A percentile compares a stretch with the other conserved stretches of the same genome.
These are phyloP conservation scores for Ostreobium quekettii DNA, from an alignment of 139 green algal species.

Conservation along the genomic window DNA sequence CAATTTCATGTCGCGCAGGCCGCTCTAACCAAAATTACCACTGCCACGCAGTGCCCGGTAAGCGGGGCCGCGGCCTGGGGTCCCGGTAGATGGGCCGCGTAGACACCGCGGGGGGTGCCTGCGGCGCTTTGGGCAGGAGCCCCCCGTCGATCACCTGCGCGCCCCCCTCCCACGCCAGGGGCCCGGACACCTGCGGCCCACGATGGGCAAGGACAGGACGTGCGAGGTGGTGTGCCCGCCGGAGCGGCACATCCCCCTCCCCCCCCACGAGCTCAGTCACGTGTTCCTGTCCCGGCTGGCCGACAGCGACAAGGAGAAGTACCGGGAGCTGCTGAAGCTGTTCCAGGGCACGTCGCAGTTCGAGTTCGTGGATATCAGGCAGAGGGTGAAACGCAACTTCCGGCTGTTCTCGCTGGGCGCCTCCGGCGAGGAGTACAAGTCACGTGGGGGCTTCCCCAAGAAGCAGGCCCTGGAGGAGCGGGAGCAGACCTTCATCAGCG, in stretches of 20 bases:
- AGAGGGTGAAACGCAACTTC: slow-evolving; percentile 40
- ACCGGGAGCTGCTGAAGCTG: slow-evolving; percentile 27
- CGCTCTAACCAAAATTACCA: no score
- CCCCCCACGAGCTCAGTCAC: slow-evolving; percentile 26
- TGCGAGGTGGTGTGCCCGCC: slow-evolving; percentile 17
- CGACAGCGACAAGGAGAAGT: slow-evolving; percentile 10
- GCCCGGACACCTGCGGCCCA: no score
- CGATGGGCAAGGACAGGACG: no score
- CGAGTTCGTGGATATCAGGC: slow-evolving; percentile 37
- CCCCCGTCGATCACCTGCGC: no score
- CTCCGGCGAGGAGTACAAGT: slow-evolving; percentile 30
- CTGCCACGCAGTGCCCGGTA: no score
- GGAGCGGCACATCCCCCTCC: slow-evolving; percentile 26
- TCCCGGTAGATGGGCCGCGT: no score
- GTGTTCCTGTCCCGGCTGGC: slow-evolving; percentile 26
- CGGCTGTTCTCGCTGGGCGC: slow-evolving; percentile 35
- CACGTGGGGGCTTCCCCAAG: slow-evolving; percentile 20
- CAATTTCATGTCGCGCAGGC: no score
- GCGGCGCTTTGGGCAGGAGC: no score
- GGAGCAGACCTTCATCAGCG: slow-evolving; percentile 48
- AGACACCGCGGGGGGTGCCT: no score
- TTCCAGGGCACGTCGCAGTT: slow-evolving; percentile 25
- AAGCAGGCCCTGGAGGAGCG: slow-evolving; percentile 30
- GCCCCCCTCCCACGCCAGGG: no score
- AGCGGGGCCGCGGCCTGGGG: no score